A percentile compares a stretch with the other conserved stretches of the same genome.
Evolutionary conservation across 805 yeast species (phyloP).

Genomic region (Suhomyces sp.): DNA sequence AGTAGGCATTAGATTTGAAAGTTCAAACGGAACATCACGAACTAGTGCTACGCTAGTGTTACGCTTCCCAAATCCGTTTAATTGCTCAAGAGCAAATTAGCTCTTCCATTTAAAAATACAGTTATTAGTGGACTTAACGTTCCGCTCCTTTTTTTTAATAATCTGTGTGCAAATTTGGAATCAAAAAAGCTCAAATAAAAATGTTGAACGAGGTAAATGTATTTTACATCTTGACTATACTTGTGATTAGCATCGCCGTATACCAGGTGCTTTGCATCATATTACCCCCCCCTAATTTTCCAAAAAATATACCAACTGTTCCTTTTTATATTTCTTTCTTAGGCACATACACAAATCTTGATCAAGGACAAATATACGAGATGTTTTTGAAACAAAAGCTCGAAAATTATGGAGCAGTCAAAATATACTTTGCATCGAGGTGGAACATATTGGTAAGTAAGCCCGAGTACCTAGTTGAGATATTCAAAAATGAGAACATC

Average conservation of each 20-base stretch:
- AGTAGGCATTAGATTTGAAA: background rate
- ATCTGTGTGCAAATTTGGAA: background rate
- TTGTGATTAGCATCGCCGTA: background rate
- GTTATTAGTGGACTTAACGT: background rate
- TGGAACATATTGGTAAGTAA: slow-evolving; percentile 56
- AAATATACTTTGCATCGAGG: slow-evolving; percentile 56
- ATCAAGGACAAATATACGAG: slow-evolving; percentile 48
- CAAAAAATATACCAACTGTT: slow-evolving; percentile 55
- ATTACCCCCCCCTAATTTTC: slow-evolving; percentile 51
- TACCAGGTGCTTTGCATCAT: slow-evolving; percentile 12
- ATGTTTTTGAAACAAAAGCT: slow-evolving; percentile 41
- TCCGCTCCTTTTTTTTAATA: background rate
- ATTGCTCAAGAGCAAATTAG: background rate
- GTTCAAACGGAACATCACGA: background rate
- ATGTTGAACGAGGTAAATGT: background rate
- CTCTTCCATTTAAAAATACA: background rate
- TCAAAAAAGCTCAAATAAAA: background rate
- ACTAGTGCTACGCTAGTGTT: background rate
- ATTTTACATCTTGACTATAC: background rate
- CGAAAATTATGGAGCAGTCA: slow-evolving; percentile 56
- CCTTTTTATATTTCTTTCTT: slow-evolving; percentile 58
- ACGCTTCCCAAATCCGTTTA: background rate
- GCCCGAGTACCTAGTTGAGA: slow-evolving; percentile 45
- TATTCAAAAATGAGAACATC: slow-evolving; percentile 47
- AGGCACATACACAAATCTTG: slow-evolving; percentile 41